phyloP scores from a whole-genome alignment of 1,284 basidiomycete genomes.

The Microbotryum lychnidis-dioicae region DNA sequence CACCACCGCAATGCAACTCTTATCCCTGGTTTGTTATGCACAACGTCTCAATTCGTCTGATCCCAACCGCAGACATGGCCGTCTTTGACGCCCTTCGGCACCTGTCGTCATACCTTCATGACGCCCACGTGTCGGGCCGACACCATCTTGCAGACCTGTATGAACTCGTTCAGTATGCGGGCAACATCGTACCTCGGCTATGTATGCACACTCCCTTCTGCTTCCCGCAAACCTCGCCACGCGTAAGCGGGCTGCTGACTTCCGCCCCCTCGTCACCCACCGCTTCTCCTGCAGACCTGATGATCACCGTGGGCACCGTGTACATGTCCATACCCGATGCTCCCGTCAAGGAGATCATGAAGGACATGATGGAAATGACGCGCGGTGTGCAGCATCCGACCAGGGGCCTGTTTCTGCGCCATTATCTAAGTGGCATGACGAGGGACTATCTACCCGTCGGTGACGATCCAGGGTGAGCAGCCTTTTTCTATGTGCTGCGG shows the following conservation, averaged over 20 bases:
- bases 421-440: conserved; percentile 91
- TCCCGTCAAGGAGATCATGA: conserved; percentile 96
- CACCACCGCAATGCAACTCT: neutral
- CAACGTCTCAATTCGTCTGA: neutral
- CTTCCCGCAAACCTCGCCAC: no score
- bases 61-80: conserved; percentile 65
- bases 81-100: conserved; percentile 89
- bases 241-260: conserved; percentile 40
- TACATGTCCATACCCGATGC: conserved; percentile 95
- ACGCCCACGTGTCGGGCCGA: conserved; percentile 75
- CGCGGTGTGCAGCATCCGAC: conserved; percentile 88
- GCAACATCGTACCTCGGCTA: conserved; percentile 71
- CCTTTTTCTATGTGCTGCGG: neutral
- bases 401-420: conserved; percentile 80
- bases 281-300: conserved; percentile 56
- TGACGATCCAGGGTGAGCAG: conserved; percentile 61
- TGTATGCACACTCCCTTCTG: conserved; percentile 5
- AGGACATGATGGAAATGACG: conserved; percentile 99
- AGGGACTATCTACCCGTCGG: conserved; percentile 87
- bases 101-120: conserved; percentile 72
- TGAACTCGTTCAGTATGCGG: conserved; percentile 92
- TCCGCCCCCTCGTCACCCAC: neutral
- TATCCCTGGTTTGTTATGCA: neutral
- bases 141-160: conserved; percentile 94
- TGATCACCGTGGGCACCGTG: conserved; percentile 95